A percentile compares a stretch with the other conserved stretches of the same genome.
These are phyloP conservation scores for Colletotrichum sp. DNA, from an alignment of 2,329 filamentous ascomycete genomes.

Conservation along the genomic window DNA sequence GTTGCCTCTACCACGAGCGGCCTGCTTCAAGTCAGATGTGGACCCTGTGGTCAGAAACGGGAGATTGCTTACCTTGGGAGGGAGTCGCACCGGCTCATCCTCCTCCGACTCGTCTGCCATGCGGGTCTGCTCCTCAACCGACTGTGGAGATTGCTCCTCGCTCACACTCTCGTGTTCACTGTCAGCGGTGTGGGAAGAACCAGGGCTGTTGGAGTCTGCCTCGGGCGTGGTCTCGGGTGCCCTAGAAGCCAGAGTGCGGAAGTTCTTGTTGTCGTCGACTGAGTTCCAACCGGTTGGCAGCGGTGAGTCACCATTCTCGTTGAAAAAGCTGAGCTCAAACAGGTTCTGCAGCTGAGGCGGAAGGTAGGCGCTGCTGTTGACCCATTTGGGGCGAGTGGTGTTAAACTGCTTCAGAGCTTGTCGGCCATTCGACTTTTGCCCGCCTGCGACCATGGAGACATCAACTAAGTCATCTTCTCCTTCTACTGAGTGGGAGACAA, in stretches of 20 bases:
- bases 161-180: slow-evolving; percentile 60
- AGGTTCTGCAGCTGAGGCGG: slow-evolving; percentile 69
- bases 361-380: slow-evolving; percentile 61
- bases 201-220: slow-evolving; percentile 51
- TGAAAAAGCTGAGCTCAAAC: slow-evolving; percentile 77
- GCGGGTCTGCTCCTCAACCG: slow-evolving; percentile 44
- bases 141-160: slow-evolving; percentile 47
- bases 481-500: slow-evolving; percentile 80
- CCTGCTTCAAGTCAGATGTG: slow-evolving; percentile 8
- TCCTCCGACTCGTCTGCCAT: slow-evolving; percentile 66
- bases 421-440: slow-evolving; percentile 33
- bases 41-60: neutral
- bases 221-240: slow-evolving; percentile 46
- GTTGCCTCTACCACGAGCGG: slow-evolving; percentile 15
- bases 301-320: slow-evolving; percentile 53
- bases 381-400: slow-evolving; percentile 56
- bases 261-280: slow-evolving; percentile 62
- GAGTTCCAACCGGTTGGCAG: slow-evolving; percentile 75
- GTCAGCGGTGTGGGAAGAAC: slow-evolving; percentile 48
- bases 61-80: slow-evolving; percentile 36
- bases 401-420: slow-evolving; percentile 52
- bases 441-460: slow-evolving; percentile 78
- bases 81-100: slow-evolving; percentile 47
- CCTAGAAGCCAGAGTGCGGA: slow-evolving; percentile 55
- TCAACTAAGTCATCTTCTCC: slow-evolving; percentile 92